Base-by-base conservation (phyloP, 2,329 filamentous ascomycete genomes). In the Colletotrichum incanum region DNA sequence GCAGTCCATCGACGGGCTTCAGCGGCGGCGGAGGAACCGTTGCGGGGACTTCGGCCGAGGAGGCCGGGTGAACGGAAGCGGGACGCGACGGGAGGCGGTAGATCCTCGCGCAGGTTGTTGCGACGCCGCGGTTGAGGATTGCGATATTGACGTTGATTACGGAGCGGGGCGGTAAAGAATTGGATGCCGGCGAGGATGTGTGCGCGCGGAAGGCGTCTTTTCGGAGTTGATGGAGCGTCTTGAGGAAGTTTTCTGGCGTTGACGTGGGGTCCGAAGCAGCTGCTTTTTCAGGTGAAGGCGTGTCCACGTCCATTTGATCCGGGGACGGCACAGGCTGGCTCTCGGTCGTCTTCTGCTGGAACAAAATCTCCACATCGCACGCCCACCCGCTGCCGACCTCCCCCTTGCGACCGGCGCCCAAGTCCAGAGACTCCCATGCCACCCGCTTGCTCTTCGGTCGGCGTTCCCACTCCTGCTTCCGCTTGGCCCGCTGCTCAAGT, bases 371-470 rank as follows among this genome's bases (percentile, higher is more conserved):
- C 88, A 94, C 98, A 78, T 97, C 94, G 81, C 94, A 98, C 12
- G 91, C 90, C 88, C 94, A 94, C 0, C 95, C 95, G 64, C 89
- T 84, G 1, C 96, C 96, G 41, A 97, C 78, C 80, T 98, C 96
- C 1, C 96, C 96, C 77, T 91, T 95, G 64, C 90, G 89, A 1
- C 89, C 92, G 49, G 89, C 87, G 0, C 94, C 94, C 12, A 98
- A 84, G 75, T 94, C 89, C 14, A 98, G 84, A 6, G 89, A 91
- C 23, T 90, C 87, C 89, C 93, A 98, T 69, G 92, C 92, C 1
- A 91, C 84, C 65, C 95, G 88, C 82, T 96, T 97, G 28, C 94
- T 93, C 80, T 94, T 96, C 0, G 96, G 95, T 60, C 91, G 90
- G 64, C 89, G 89, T 63, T 92, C 90, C 95, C 95, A 98, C 34